phyloP scores from a whole-genome alignment of 495 filamentous ascomycete genomes.

The Letharia lupina region DNA sequence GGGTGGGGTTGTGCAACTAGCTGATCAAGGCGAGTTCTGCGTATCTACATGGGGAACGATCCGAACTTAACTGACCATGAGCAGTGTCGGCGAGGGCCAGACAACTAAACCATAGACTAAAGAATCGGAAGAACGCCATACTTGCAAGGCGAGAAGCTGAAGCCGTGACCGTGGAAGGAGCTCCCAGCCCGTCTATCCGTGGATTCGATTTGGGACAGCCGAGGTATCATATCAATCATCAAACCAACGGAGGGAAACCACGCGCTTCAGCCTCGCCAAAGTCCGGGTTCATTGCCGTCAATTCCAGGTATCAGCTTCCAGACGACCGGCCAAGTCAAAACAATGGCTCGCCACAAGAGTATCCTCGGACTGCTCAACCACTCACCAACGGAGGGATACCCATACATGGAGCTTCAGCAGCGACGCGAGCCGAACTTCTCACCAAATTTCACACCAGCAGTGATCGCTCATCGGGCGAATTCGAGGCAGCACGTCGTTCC shows the following conservation, averaged over 20 bases:
- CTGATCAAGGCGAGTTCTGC: conserved; percentile 60
- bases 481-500: conserved; percentile 18
- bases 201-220: conserved; percentile 27
- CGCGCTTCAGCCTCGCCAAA: conserved; percentile 36
- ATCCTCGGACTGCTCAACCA: conserved; percentile 31
- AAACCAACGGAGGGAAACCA: conserved; percentile 21
- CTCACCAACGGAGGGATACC: conserved; percentile 42
- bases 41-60: background rate
- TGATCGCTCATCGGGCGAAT: conserved; percentile 37
- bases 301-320: conserved; percentile 29
- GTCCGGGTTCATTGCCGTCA: conserved; percentile 53
- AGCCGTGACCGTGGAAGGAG: conserved; percentile 27
- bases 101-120: conserved; percentile 74
- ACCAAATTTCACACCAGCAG: conserved; percentile 52
- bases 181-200: conserved; percentile 27
- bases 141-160: conserved; percentile 50
- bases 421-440: conserved; percentile 44
- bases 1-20: conserved; percentile 63
- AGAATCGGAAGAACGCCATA: conserved; percentile 65
- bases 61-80: conserved; percentile 20
- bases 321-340: conserved; percentile 29
- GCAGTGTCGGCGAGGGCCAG: conserved; percentile 66
- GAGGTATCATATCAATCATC: conserved; percentile 5
- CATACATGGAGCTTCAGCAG: conserved; percentile 45
- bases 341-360: conserved; percentile 29